Percentiles rank a stretch among this genome's conserved stretches.
phyloP scores from a whole-genome alignment of 805 yeast species.

The Gaillardinia entomophila region DNA sequence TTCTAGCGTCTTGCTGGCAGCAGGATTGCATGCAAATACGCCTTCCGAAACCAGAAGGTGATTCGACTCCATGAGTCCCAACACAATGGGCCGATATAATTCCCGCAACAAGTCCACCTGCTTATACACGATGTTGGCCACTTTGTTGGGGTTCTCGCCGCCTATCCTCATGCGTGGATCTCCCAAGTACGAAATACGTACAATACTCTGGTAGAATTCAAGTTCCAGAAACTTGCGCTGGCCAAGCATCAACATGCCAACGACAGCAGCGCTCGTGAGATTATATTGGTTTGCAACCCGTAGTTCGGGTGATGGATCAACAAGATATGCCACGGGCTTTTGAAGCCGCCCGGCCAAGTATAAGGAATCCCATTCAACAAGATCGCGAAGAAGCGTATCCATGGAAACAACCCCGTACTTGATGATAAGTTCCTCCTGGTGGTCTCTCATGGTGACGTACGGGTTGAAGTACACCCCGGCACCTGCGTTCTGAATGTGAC shows the following conservation, averaged over 20 bases:
- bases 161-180: slow-evolving; percentile 81
- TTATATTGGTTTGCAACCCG: slow-evolving; percentile 70
- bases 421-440: slow-evolving; percentile 40
- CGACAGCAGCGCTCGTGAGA: slow-evolving; percentile 67
- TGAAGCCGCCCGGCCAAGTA: slow-evolving; percentile 91
- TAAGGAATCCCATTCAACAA: slow-evolving; percentile 78
- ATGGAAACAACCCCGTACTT: slow-evolving; percentile 85
- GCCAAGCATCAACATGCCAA: slow-evolving; percentile 51
- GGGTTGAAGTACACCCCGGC: slow-evolving; percentile 96
- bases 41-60: slow-evolving; percentile 5
- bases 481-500: slow-evolving; percentile 60
- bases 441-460: slow-evolving; percentile 57
- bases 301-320: slow-evolving; percentile 53
- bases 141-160: slow-evolving; percentile 91
- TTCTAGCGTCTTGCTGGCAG: slow-evolving; percentile 11
- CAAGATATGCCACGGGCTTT: slow-evolving; percentile 79
- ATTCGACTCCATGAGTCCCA: slow-evolving; percentile 27
- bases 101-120: slow-evolving; percentile 64
- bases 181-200: slow-evolving; percentile 80
- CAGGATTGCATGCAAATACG: slow-evolving; percentile 15
- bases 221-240: slow-evolving; percentile 43
- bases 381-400: slow-evolving; percentile 56
- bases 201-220: slow-evolving; percentile 70
- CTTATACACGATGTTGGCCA: slow-evolving; percentile 74
- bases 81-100: slow-evolving; percentile 66